Conservation (phyloP, 1,139 yeast genomes). For the Nematodospora anomalae region DNA sequence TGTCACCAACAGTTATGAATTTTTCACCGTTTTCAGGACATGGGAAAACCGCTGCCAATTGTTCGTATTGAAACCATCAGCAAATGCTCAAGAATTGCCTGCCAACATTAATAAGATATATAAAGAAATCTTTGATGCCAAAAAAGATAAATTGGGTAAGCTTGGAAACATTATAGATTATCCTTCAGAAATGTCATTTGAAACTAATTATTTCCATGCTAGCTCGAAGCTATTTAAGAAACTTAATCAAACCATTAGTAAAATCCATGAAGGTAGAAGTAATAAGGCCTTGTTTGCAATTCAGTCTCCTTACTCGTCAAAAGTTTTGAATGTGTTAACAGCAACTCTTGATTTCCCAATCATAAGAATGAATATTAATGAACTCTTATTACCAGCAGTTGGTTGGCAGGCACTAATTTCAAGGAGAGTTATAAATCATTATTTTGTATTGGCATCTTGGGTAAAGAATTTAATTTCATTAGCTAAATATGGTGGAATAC, state of each 20-base stretch:
- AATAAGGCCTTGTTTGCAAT: constrained; percentile 65
- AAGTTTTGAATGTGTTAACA: constrained; percentile 42
- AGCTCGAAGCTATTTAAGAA: constrained; percentile 51
- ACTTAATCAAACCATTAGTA: constrained; percentile 52
- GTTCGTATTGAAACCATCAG: constrained; percentile 68
- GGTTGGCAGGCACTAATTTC: constrained; percentile 84
- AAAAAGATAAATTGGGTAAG: constrained; percentile 46
- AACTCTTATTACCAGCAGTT: constrained; percentile 66
- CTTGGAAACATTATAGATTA: constrained; percentile 51
- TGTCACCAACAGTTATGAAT: constrained; percentile 74
- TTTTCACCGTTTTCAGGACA: constrained; percentile 66
- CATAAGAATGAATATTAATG: constrained; percentile 56
- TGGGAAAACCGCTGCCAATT: constrained; percentile 57
- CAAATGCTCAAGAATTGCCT: constrained; percentile 67
- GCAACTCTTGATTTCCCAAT: constrained; percentile 62
- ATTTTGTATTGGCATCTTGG: constrained; percentile 75
- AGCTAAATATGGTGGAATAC: constrained; percentile 75
- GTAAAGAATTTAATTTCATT: constrained; percentile 62
- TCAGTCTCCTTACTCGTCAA: constrained; percentile 66
- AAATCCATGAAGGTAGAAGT: constrained; percentile 67
- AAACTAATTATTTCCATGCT: constrained; percentile 50
- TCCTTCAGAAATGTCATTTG: constrained; percentile 52
- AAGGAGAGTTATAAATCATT: constrained; percentile 68
- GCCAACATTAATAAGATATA: constrained; percentile 55
- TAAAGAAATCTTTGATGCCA: constrained; percentile 48